These are phyloP conservation scores for Acanthamoeba divionensis DNA, from an alignment of 208 protist species.

Conservation along the genomic window DNA sequence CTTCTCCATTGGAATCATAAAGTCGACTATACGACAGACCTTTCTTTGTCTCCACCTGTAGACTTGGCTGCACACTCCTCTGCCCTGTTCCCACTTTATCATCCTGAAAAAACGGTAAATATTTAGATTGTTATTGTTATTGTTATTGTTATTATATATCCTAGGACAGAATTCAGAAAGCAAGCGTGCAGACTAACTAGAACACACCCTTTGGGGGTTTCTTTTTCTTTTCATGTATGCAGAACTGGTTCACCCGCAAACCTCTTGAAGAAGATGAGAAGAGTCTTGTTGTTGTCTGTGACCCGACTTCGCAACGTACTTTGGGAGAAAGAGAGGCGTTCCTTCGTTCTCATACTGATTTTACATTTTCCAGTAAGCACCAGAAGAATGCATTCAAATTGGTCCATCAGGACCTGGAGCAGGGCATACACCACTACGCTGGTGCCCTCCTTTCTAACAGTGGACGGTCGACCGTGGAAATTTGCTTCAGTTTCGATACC, in stretches of 20 bases:
- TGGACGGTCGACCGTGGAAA: background rate
- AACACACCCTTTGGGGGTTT: too few relatives aligned
- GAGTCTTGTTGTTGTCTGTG: background rate
- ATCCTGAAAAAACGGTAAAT: background rate
- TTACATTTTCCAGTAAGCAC: background rate
- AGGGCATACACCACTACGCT: slow-evolving; percentile 31
- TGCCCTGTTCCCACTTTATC: slow-evolving; percentile 23
- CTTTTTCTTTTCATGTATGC: background rate
- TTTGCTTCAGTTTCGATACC: slow-evolving; percentile 54
- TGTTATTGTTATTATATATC: too few relatives aligned
- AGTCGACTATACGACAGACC: background rate
- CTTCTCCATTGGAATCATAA: background rate
- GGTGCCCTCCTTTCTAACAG: slow-evolving; percentile 1
- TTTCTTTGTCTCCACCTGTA: background rate
- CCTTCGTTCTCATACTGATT: background rate
- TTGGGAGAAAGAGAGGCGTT: slow-evolving; percentile 37
- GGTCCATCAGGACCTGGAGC: background rate
- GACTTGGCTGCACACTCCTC: background rate
- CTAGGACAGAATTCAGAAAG: too few relatives aligned
- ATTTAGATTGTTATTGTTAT: too few relatives aligned
- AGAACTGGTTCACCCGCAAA: background rate
- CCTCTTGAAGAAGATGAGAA: background rate
- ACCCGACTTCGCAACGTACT: slow-evolving; percentile 19
- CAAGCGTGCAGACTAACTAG: too few relatives aligned
- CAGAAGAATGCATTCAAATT: background rate